Percentiles rank a stretch among this genome's conserved stretches.
Evolutionary conservation across 1,284 basidiomycete species (phyloP).

Genomic region (Cutaneotrichosporon cavernicola): DNA sequence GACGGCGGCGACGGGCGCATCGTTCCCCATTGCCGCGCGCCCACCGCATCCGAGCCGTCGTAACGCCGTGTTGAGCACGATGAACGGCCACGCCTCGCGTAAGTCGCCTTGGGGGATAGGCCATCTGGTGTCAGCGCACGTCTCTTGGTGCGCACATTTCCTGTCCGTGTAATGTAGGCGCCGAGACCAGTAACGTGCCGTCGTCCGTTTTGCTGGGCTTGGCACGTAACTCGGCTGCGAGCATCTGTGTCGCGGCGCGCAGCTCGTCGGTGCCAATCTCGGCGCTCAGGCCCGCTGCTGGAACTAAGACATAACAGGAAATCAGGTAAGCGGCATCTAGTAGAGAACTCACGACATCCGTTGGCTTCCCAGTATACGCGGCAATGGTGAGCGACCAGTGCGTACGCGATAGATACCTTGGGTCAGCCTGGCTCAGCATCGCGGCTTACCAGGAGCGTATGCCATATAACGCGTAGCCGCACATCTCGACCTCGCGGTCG

Average conservation of each 20-base stretch:
- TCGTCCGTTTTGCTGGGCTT: constrained; percentile 38
- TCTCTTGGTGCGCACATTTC: constrained; percentile 39
- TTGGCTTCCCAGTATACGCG: constrained; percentile 47
- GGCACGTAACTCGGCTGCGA: constrained; percentile 36
- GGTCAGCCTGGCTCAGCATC: constrained; percentile 13
- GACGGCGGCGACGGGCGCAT: constrained; percentile 38
- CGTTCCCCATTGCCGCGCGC: constrained; percentile 47
- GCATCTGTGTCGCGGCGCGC: constrained; percentile 29
- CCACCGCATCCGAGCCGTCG: constrained; percentile 49
- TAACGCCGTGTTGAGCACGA: constrained; percentile 48
- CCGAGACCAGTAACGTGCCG: constrained; percentile 43
- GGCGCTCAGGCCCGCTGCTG: constrained; percentile 31
- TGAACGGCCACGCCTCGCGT: constrained; percentile 42
- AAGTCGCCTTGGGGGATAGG: constrained; percentile 45
- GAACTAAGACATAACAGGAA: constrained; percentile 42
- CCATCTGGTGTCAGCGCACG: constrained; percentile 23
- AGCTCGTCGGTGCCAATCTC: constrained; percentile 34
- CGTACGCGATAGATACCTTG: constrained; percentile 45
- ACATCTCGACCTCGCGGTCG: constrained; percentile 39
- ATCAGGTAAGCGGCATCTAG: constrained; percentile 29
- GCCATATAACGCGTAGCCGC: constrained; percentile 45
- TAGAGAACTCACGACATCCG: constrained; percentile 34
- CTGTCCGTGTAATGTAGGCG: constrained; percentile 43
- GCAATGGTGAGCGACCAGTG: constrained; percentile 48
- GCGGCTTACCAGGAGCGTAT: constrained; percentile 43